phyloP scores from a whole-genome alignment of 768 basidiomycete genomes.

The Mycena sanguinolenta region DNA sequence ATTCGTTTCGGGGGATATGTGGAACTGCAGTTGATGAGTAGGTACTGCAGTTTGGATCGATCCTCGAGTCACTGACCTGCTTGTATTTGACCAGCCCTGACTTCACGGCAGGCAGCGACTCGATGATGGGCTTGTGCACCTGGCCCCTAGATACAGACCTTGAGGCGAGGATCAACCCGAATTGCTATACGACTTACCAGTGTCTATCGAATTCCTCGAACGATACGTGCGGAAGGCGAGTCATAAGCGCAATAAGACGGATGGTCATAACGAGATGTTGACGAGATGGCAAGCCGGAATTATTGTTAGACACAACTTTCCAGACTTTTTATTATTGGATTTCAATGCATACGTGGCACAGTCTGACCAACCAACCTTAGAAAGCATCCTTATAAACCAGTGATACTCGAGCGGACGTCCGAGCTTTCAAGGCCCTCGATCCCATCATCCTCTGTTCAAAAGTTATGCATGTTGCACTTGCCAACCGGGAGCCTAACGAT shows the following conservation, averaged over 20 bases:
- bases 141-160: conserved; percentile 2
- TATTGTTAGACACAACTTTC: background rate
- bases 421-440: no score
- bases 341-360: background rate
- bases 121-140: conserved; percentile 21
- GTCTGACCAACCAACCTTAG: no score
- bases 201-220: conserved; percentile 34
- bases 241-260: conserved; percentile 23
- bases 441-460: no score
- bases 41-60: background rate
- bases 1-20: conserved; percentile 23
- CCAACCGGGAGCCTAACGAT: no score
- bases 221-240: conserved; percentile 28
- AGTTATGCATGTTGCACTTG: no score
- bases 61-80: conserved; percentile 6
- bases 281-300: background rate
- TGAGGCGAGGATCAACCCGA: background rate
- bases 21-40: conserved; percentile 24
- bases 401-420: no score
- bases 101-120: conserved; percentile 28
- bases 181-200: conserved; percentile 22
- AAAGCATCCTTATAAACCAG: no score
- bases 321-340: background rate
- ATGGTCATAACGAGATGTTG: conserved; percentile 29
- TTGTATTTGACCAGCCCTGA: conserved; percentile 31